Percentiles rank a stretch among this genome's conserved stretches.
These are phyloP conservation scores for Nannizzia gypsea DNA, from an alignment of 2,329 filamentous ascomycete species.

Conservation along the genomic window DNA sequence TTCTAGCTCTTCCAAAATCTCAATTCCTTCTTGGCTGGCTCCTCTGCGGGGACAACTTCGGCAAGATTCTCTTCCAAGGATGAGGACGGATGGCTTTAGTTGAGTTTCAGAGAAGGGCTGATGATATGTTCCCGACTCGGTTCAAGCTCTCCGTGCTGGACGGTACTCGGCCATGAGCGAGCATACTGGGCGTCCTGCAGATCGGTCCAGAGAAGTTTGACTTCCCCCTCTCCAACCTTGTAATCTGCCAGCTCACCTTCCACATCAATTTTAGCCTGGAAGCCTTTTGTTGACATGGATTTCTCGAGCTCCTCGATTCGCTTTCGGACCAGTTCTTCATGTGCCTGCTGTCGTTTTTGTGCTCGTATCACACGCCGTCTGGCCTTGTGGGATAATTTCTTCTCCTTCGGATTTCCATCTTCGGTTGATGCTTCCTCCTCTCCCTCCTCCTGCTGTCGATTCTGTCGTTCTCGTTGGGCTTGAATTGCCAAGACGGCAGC, in stretches of 20 bases:
- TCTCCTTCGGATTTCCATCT: slow-evolving; percentile 10
- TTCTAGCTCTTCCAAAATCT: slow-evolving; percentile 2
- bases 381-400: slow-evolving; percentile 23
- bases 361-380: slow-evolving; percentile 23
- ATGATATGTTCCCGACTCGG: slow-evolving; percentile 28
- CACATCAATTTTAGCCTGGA: slow-evolving; percentile 23
- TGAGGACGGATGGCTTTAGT: neutral
- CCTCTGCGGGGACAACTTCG: neutral
- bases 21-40: slow-evolving; percentile 1
- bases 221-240: slow-evolving; percentile 21
- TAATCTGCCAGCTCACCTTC: slow-evolving; percentile 15
- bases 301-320: slow-evolving; percentile 19
- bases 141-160: slow-evolving; percentile 33
- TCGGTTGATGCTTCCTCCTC: slow-evolving; percentile 9
- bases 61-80: neutral
- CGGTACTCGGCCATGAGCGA: slow-evolving; percentile 31
- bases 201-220: slow-evolving; percentile 38
- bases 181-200: slow-evolving; percentile 34
- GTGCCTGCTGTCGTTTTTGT: slow-evolving; percentile 18
- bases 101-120: slow-evolving; percentile 18
- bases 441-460: slow-evolving; percentile 12
- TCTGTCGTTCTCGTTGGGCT: slow-evolving; percentile 10
- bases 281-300: slow-evolving; percentile 11
- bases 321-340: slow-evolving; percentile 17
- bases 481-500: slow-evolving; percentile 42